phyloP scores from a whole-genome alignment of 148 eudicot genomes.

The Chenopodium formosanum region DNA sequence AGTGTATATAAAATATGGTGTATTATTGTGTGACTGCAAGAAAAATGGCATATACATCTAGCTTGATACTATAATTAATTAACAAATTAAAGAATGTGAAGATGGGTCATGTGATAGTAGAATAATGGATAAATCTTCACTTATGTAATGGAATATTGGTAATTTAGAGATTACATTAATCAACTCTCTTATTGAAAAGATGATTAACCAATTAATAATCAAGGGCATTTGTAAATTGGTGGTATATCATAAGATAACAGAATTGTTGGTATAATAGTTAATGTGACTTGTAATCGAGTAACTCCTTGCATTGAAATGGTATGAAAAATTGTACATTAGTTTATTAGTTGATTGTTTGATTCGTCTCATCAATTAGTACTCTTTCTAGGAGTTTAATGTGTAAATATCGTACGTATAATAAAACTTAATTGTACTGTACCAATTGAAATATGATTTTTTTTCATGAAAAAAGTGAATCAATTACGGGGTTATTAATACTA shows the following conservation, averaged over 20 bases:
- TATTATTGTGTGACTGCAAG: constrained; percentile 8
- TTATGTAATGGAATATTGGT: neutral
- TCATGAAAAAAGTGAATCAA: too few relatives aligned
- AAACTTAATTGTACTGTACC: too few relatives aligned
- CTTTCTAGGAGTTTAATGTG: too few relatives aligned
- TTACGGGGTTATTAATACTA: too few relatives aligned
- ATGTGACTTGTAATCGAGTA: too few relatives aligned
- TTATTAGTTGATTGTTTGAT: too few relatives aligned
- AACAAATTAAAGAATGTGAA: neutral
- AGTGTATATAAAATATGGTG: constrained; percentile 3
- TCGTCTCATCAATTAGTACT: too few relatives aligned
- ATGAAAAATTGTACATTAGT: too few relatives aligned
- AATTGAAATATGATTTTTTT: too few relatives aligned
- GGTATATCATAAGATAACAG: neutral
- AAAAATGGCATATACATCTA: neutral
- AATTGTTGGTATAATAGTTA: too few relatives aligned
- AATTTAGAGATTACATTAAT: neutral
- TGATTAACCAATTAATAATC: neutral
- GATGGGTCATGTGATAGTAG: neutral
- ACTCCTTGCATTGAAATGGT: too few relatives aligned
- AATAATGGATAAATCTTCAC: neutral
- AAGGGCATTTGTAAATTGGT: neutral
- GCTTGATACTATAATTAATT: neutral
- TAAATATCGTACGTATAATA: too few relatives aligned
- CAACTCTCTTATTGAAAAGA: neutral